phyloP scores from a whole-genome alignment of 2,329 filamentous ascomycete genomes.

The Chalaropsis ovoidea region DNA sequence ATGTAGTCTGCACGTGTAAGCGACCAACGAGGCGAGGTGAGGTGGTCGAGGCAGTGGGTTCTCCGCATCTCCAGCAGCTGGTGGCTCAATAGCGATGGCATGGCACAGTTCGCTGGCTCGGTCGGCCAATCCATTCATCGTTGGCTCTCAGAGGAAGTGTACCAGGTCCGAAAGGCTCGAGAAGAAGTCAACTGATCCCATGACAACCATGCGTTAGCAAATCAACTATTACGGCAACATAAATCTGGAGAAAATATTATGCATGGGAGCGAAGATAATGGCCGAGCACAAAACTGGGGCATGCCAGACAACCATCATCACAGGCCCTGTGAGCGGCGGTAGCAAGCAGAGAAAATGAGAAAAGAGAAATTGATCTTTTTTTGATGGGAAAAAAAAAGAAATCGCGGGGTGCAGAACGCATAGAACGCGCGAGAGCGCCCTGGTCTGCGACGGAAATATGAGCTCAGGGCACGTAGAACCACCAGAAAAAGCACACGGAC shows the following conservation, averaged over 20 bases:
- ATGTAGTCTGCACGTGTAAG: too few species aligned
- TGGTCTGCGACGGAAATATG: not conserved
- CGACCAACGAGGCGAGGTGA: too few species aligned
- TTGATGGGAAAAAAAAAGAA: not conserved
- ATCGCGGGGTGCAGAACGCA: slow-evolving; percentile 5
- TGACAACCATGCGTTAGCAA: not conserved
- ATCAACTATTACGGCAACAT: not conserved
- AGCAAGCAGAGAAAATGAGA: not conserved
- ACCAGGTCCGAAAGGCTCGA: not conserved
- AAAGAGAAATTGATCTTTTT: slow-evolving; percentile 1
- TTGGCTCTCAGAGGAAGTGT: not conserved
- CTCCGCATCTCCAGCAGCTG: not conserved
- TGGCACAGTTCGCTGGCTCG: not conserved
- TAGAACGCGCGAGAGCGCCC: not conserved
- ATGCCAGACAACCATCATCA: not conserved
- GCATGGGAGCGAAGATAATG: not conserved
- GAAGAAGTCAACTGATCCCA: slow-evolving; percentile 13
- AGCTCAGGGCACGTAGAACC: slow-evolving; percentile 9
- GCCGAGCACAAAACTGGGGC: slow-evolving; percentile 5
- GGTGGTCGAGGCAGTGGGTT: not conserved
- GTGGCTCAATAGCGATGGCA: not conserved
- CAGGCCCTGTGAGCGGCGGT: too few species aligned
- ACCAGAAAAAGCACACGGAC: slow-evolving; percentile 9
- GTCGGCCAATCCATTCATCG: not conserved
- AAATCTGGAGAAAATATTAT: slow-evolving; percentile 5